phyloP scores from a whole-genome alignment of 805 yeast species.

The Wickerhamiella brachini region DNA sequence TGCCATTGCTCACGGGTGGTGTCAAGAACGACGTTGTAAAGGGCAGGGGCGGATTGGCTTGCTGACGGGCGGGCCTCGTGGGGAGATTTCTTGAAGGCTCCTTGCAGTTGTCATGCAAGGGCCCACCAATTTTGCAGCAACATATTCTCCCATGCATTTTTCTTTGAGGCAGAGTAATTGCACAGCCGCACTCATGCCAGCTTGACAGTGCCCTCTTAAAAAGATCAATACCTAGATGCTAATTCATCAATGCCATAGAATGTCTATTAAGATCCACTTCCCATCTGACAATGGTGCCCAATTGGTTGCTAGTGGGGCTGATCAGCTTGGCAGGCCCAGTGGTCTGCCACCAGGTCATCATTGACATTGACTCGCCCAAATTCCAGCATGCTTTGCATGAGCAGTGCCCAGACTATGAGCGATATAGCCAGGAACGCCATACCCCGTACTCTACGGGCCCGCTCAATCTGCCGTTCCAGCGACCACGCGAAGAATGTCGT shows the following conservation, averaged over 20 bases:
- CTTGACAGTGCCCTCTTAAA: too few relatives aligned
- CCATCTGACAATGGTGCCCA: not conserved
- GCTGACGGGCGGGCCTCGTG: not conserved
- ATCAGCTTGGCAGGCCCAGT: not conserved
- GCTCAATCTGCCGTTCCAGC: constrained; percentile 49
- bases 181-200: too few relatives aligned
- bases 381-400: not conserved
- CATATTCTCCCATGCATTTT: not conserved
- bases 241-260: too few relatives aligned
- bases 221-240: too few relatives aligned
- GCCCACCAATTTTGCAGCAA: not conserved
- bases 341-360: not conserved
- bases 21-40: not conserved
- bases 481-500: constrained; percentile 61
- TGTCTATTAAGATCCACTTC: not conserved
- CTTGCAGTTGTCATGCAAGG: not conserved
- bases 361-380: not conserved
- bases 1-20: not conserved
- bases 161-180: too few relatives aligned
- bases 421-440: constrained; percentile 42
- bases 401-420: constrained; percentile 48
- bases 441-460: constrained; percentile 46
- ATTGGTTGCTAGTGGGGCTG: not conserved
- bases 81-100: not conserved
- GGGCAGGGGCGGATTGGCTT: not conserved